Evolutionary conservation across 177 flowering plant species (phyloP), one percentile per base, ranked within the genome.

Genomic region (Vitis hybrid): DNA sequence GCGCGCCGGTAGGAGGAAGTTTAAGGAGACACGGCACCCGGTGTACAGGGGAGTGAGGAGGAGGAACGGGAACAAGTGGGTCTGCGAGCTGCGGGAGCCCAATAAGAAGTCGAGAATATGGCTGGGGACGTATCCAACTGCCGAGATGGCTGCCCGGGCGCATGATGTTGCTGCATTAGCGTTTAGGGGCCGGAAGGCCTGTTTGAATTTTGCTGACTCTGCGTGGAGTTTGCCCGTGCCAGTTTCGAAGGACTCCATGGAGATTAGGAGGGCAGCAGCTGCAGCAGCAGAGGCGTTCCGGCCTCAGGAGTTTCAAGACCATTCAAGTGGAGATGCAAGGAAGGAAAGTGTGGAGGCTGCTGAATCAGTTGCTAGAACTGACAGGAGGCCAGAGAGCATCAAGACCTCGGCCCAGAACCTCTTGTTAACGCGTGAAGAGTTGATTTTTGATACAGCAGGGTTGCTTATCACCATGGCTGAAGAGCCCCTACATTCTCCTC

Each of bases 111-210:
- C 82, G 1, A 64, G 90, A 24, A 80, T 87, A 13, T 87, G 90
- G 88, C 84, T 87, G 0, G 90, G 90, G 10, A 87, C 88, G 0
- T 87, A 76, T 50, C 86, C 84, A 0, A 77, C 86, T 0, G 74
- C 88, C 0, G 88, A 87, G 69, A 85, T 85, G 90, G 90, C 90
- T 0, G 90, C 90, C 2, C 61, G 88, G 21, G 90, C 89, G 0
- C 89, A 86, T 64, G 89, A 86, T 73, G 86, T 85, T 0, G 90
- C 88, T 1, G 90, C 85, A 2, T 56, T 84, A 67, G 87, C 88
- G 2, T 69, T 85, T 2, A 69, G 84, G 16, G 88, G 88, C 1
- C 70, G 64, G 7, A 27, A 62, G 4, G 88, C 87, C 1, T 85
- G 85, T 68, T 81, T 87, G 48, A 87, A 87, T 64, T 87, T 87